Evolutionary conservation across 2,329 filamentous ascomycete species (phyloP), one percentile per base, ranked within the genome.

Genomic region (Mycosphaerelloides madeirae): DNA sequence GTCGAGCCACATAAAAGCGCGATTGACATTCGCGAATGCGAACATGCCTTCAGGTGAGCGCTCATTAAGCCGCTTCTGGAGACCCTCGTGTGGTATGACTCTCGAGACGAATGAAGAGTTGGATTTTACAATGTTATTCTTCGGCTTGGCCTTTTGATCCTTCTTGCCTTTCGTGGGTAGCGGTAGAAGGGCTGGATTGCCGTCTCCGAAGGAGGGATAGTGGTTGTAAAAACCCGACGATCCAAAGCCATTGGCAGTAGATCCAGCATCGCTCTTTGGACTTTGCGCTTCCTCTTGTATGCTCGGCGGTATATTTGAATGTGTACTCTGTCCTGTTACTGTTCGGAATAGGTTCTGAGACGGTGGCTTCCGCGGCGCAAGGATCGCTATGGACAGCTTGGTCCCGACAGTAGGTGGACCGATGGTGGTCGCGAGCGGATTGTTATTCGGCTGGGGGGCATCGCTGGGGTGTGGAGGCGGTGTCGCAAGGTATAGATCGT

Each of bases 21-120:
- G 81, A 64, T 96, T 96, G 61, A 97, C 85, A 61, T 98, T 98
- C 37, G 86, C 89, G 73, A 98, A 97, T 2, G 85, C 87, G 67
- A 93, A 95, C 3, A 93, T 67, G 1, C 89, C 90, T 52, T 93
- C 86, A 2, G 75, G 74, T 11, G 83, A 80, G 50, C 87, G 82
- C 25, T 97, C 93, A 38, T 80, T 78, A 51, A 97, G 68, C 53
- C 86, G 83, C 68, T 93, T 95, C 16, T 78, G 76, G 43, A 94
- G 68, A 3, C 77, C 76, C 58, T 98, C 93, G 60, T 95, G 87
- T 13, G 89, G 83, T 53, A 97, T 95, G 25, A 96, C 91, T 43
- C 93, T 76, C n/a, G 91, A 96, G 22, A 98, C 93, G 63, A 96
- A 98, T 1, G 91, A 95, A 8, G 93, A 98, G 67, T 95, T 97